Conservation (phyloP, 2,329 filamentous ascomycete species). For the Pseudonectria buxi region DNA sequence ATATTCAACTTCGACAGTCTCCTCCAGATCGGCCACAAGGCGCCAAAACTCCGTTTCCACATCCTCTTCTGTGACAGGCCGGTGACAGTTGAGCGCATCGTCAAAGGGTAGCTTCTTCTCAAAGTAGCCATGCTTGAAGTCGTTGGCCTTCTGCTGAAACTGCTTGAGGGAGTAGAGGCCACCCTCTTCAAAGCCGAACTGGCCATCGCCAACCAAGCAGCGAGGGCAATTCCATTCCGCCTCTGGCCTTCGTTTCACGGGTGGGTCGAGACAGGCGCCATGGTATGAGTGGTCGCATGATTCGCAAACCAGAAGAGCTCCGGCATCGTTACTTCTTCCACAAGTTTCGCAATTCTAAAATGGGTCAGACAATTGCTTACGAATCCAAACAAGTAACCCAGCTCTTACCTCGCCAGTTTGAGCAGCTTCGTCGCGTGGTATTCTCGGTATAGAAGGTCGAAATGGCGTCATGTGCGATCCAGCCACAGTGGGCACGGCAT, state of each 20-base stretch:
- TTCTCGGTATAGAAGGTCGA: slow-evolving; percentile 68
- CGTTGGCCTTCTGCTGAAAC: slow-evolving; percentile 92
- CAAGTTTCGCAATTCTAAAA: slow-evolving; percentile 75
- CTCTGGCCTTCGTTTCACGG: slow-evolving; percentile 68
- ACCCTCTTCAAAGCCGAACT: slow-evolving; percentile 96
- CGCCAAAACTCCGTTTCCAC: slow-evolving; percentile 97
- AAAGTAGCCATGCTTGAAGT: slow-evolving; percentile 94
- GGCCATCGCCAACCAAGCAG: slow-evolving; percentile 90
- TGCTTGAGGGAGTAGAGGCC: slow-evolving; percentile 91
- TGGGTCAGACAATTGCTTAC: slow-evolving; percentile 7
- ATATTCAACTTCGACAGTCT: slow-evolving; percentile 96
- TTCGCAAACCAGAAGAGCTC: slow-evolving; percentile 73
- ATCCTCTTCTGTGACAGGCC: slow-evolving; percentile 85
- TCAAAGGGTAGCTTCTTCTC: slow-evolving; percentile 85
- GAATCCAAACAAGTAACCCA: slow-evolving; percentile 16
- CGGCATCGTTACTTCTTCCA: slow-evolving; percentile 66
- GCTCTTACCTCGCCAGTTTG: slow-evolving; percentile 35
- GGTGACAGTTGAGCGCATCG: slow-evolving; percentile 70
- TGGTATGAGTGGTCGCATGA: slow-evolving; percentile 88
- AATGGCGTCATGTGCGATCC: slow-evolving; percentile 96
- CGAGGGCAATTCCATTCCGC: slow-evolving; percentile 93
- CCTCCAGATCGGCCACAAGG: slow-evolving; percentile 85
- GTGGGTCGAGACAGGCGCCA: slow-evolving; percentile 81
- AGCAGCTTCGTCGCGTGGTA: slow-evolving; percentile 47
- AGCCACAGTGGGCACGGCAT: slow-evolving; percentile 73